These are phyloP conservation scores for Eutrema yunnanense DNA, from an alignment of 345 rosid genomes.

Conservation along the genomic window DNA sequence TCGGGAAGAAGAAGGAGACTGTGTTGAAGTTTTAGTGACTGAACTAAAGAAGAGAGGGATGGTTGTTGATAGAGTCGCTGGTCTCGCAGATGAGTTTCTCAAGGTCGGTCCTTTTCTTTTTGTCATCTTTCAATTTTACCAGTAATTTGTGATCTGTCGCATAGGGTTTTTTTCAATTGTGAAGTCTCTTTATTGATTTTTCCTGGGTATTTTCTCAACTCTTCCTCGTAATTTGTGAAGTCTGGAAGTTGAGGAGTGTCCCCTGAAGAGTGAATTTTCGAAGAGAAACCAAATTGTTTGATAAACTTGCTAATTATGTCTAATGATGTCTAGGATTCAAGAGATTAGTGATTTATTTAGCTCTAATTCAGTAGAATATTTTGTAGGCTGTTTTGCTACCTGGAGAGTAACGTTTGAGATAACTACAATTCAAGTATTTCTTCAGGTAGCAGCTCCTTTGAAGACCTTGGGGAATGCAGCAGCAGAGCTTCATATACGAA, in stretches of 20 bases:
- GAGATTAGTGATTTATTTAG: neutral
- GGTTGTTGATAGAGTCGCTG: slow-evolving; percentile 52
- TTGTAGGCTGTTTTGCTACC: neutral
- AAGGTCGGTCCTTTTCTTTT: slow-evolving; percentile 37
- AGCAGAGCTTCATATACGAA: slow-evolving; percentile 66
- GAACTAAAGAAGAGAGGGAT: slow-evolving; percentile 61
- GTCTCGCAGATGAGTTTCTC: slow-evolving; percentile 73
- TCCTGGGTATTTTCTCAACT: neutral
- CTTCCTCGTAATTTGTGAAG: neutral
- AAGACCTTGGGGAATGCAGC: slow-evolving; percentile 69
- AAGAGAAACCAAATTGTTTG: neutral
- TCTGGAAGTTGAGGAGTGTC: neutral
- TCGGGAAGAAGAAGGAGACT: slow-evolving; percentile 42
- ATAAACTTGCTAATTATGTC: neutral
- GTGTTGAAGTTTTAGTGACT: slow-evolving; percentile 59
- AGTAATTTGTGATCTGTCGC: neutral
- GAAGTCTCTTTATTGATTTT: neutral
- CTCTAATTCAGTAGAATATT: neutral
- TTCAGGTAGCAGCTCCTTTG: slow-evolving; percentile 73
- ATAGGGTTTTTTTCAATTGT: neutral
- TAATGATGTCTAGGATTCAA: neutral
- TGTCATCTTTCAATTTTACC: neutral
- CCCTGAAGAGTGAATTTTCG: neutral
- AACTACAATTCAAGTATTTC: neutral
- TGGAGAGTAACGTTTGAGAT: neutral